These are phyloP conservation scores for Geopyxis carbonaria DNA, from an alignment of 495 filamentous ascomycete genomes.

Conservation along the genomic window DNA sequence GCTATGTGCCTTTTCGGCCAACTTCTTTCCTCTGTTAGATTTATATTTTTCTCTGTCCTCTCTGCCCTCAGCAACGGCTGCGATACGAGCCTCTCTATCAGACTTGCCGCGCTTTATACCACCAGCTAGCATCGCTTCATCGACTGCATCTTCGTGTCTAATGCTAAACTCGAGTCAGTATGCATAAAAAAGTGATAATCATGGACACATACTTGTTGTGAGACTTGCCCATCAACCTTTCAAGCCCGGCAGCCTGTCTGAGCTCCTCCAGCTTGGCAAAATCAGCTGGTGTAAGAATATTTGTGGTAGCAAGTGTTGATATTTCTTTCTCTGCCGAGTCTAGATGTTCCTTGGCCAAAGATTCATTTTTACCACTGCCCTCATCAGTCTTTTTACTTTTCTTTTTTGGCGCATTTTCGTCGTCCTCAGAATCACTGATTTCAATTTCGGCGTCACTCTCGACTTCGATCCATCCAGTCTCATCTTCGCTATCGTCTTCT, in stretches of 20 bases:
- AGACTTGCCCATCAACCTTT: slow-evolving; percentile 37
- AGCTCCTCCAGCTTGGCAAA: slow-evolving; percentile 84
- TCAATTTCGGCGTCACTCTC: slow-evolving; percentile 67
- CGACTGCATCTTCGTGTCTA: slow-evolving; percentile 39
- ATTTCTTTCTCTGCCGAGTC: slow-evolving; percentile 1
- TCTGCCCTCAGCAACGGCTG: slow-evolving; percentile 19
- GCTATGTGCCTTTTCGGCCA: slow-evolving; percentile 80
- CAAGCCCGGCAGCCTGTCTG: slow-evolving; percentile 49
- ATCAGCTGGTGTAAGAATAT: slow-evolving; percentile 22
- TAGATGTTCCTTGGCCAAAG: not conserved
- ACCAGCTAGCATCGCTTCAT: slow-evolving; percentile 45
- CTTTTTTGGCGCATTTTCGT: slow-evolving; percentile 39
- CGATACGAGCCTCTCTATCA: slow-evolving; percentile 22
- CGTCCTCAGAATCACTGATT: slow-evolving; percentile 54
- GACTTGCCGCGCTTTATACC: slow-evolving; percentile 19
- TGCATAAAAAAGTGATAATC: not conserved
- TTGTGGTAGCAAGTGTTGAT: slow-evolving; percentile 22
- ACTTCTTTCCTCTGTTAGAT: slow-evolving; percentile 41
- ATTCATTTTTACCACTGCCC: not conserved
- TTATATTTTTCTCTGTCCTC: slow-evolving; percentile 23
- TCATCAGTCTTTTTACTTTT: slow-evolving; percentile 38
- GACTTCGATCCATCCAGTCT: slow-evolving; percentile 78
- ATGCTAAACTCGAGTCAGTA: not conserved
- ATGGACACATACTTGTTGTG: too few species aligned
- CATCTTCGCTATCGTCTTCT: slow-evolving; percentile 55